Evolutionary conservation across 805 yeast genomes (phyloP).

Genomic region (Suhomyces vadensis): DNA sequence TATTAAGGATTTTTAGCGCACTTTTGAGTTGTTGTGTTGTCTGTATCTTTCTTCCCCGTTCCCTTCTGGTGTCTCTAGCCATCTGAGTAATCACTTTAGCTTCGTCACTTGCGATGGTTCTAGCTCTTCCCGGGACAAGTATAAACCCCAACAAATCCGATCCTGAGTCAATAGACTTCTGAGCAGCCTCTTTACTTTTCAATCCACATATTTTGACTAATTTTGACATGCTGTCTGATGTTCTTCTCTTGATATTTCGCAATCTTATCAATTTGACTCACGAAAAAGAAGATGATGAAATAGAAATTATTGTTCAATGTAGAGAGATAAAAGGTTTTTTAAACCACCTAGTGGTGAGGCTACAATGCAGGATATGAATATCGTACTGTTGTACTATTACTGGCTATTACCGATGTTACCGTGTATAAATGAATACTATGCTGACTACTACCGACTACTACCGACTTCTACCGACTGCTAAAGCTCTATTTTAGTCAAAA

Average conservation of each 20-base stretch:
- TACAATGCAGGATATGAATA: too few relatives aligned
- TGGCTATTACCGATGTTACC: too few relatives aligned
- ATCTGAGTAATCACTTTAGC: slow-evolving; percentile 30
- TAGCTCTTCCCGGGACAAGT: slow-evolving; percentile 75
- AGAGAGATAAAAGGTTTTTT: too few relatives aligned
- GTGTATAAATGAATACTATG: too few relatives aligned
- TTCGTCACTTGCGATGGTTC: slow-evolving; percentile 55
- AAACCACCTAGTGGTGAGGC: too few relatives aligned
- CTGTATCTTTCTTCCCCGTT: slow-evolving; percentile 17
- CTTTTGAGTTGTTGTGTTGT: slow-evolving; percentile 20
- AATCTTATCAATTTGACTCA: too few relatives aligned
- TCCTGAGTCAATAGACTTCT: slow-evolving; percentile 64
- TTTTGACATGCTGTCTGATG: background rate
- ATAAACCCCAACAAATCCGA: slow-evolving; percentile 84
- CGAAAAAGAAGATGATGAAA: too few relatives aligned
- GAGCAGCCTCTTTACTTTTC: slow-evolving; percentile 65
- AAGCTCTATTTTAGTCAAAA: slow-evolving; percentile 11
- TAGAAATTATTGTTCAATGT: too few relatives aligned
- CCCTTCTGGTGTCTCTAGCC: slow-evolving; percentile 26
- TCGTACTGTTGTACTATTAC: too few relatives aligned
- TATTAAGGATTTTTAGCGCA: slow-evolving; percentile 14
- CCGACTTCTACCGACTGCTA: too few relatives aligned
- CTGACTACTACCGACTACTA: too few relatives aligned
- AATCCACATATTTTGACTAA: slow-evolving; percentile 83
- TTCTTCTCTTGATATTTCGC: background rate